Percentiles rank a stretch among this genome's conserved stretches.
Conservation (phyloP, 129 eudicot genomes). For the Chrysanthemum makinoi region DNA sequence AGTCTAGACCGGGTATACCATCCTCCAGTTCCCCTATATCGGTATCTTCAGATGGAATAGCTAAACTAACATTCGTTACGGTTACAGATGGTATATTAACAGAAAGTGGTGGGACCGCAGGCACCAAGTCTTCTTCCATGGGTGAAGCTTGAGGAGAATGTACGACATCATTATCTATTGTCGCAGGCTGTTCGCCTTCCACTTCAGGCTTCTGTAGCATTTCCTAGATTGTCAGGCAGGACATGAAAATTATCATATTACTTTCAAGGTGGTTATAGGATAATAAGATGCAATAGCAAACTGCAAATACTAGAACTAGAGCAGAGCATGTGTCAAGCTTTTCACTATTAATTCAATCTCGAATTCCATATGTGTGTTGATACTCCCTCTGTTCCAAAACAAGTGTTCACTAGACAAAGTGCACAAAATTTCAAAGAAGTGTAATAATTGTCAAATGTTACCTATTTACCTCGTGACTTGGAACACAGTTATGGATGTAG, state of each 20-base stretch:
- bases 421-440: too few species aligned
- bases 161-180: slow-evolving; percentile 34
- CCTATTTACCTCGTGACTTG: too few species aligned
- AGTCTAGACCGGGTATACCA: slow-evolving; percentile 84
- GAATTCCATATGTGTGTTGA: background rate
- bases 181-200: slow-evolving; percentile 35
- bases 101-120: slow-evolving; percentile 35
- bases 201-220: slow-evolving; percentile 39
- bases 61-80: slow-evolving; percentile 34
- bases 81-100: slow-evolving; percentile 37
- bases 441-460: too few species aligned
- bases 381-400: too few species aligned
- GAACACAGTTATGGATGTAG: too few species aligned
- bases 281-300: background rate
- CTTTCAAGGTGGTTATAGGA: background rate
- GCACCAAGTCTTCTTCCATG: slow-evolving; percentile 29
- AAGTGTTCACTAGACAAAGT: too few species aligned
- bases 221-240: slow-evolving; percentile 20
- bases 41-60: slow-evolving; percentile 38
- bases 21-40: slow-evolving; percentile 48
- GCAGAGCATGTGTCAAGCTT: background rate
- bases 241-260: slow-evolving; percentile 3
- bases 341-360: background rate
- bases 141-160: slow-evolving; percentile 29
- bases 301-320: background rate